Conservation (phyloP, 2,329 filamentous ascomycete genomes). For the Metarhizium album region DNA sequence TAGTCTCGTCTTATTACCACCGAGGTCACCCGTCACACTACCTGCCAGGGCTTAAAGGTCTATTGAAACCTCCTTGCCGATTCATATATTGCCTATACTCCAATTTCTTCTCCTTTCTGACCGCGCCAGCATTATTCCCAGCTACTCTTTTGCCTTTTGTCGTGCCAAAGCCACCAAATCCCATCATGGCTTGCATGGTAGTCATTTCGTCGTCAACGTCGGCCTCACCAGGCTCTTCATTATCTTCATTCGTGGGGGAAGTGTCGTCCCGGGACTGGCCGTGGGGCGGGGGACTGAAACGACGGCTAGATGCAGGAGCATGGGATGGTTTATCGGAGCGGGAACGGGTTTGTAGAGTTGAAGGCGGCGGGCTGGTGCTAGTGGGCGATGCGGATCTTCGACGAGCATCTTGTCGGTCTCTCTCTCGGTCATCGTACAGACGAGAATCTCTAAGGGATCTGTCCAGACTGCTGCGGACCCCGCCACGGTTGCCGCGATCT, state of each 20-base stretch:
- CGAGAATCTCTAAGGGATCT: constrained; percentile 18
- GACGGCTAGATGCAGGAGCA: constrained; percentile 11
- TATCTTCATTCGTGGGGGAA: constrained; percentile 17
- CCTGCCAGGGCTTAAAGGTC: constrained; percentile 54
- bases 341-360: constrained; percentile 23
- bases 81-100: constrained; percentile 98
- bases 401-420: constrained; percentile 16
- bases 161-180: constrained; percentile 73
- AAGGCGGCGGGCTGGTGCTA: constrained; percentile 12
- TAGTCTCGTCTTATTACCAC: not conserved
- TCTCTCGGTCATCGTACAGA: constrained; percentile 17
- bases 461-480: constrained; percentile 12
- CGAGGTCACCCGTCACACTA: constrained; percentile 12
- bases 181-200: constrained; percentile 78
- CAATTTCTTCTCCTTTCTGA: constrained; percentile 87
- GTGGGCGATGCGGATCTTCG: constrained; percentile 28
- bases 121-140: constrained; percentile 74
- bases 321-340: constrained; percentile 13
- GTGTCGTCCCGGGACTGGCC: constrained; percentile 4
- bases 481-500: constrained; percentile 8
- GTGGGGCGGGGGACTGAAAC: constrained; percentile 10
- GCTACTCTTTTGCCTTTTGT: constrained; percentile 84
- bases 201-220: constrained; percentile 57
- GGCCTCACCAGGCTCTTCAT: constrained; percentile 20
- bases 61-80: constrained; percentile 69